phyloP scores from a whole-genome alignment of 140 eudicot species.

The Bidens hawaiensis region DNA sequence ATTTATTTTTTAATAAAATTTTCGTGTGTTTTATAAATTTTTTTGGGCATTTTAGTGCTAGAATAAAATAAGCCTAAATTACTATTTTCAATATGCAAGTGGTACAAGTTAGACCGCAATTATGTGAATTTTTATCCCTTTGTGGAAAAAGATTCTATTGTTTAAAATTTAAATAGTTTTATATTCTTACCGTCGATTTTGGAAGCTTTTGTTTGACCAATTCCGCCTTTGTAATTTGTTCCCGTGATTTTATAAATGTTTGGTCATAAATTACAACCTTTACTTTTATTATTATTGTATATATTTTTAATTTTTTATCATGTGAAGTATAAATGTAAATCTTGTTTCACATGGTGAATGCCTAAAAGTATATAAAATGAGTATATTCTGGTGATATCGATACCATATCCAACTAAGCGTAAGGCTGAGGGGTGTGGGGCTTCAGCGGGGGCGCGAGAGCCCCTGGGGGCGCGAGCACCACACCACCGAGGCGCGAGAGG shows the following conservation, averaged over 20 bases:
- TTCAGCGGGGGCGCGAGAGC: too few species aligned
- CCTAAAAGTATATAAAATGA: too few species aligned
- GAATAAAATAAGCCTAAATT: not conserved
- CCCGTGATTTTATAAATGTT: constrained; percentile 1
- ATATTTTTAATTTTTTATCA: too few species aligned
- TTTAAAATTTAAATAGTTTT: not conserved
- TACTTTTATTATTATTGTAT: too few species aligned
- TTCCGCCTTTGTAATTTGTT: not conserved
- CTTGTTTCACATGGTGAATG: too few species aligned
- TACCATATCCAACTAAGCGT: too few species aligned
- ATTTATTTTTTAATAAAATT: not conserved
- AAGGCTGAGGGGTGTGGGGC: too few species aligned
- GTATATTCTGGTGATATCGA: too few species aligned
- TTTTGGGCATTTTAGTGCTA: not conserved
- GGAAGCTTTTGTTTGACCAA: not conserved
- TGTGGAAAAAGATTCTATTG: not conserved
- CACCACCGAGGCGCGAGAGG: too few species aligned
- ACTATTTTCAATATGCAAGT: constrained; percentile 7
- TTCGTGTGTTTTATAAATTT: not conserved
- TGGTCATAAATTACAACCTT: not conserved
- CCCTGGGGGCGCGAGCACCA: too few species aligned
- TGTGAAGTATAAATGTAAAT: too few species aligned
- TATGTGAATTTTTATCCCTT: not conserved
- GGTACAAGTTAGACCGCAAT: not conserved
- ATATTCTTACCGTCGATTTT: not conserved